phyloP scores from a whole-genome alignment of 441 rosid species.

The Corymbia citriodora region DNA sequence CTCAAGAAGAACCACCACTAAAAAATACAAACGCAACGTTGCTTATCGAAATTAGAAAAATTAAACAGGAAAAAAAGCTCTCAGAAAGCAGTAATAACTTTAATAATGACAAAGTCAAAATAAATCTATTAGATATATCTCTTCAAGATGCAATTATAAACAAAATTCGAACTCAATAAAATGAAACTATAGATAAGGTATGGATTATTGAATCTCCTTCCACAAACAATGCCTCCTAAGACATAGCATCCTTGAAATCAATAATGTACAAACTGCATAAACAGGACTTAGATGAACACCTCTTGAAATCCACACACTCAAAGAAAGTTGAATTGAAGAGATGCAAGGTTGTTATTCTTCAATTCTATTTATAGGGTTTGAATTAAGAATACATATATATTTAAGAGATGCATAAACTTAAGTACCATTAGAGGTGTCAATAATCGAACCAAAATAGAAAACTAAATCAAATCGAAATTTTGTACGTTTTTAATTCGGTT shows the following conservation, averaged over 20 bases:
- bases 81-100: not conserved
- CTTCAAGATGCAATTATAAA: no score
- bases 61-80: not conserved
- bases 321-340: not conserved
- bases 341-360: no score
- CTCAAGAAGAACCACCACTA: not conserved
- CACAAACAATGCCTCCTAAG: fast-evolving
- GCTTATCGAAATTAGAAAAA: no score
- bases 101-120: not conserved
- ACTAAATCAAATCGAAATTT: no score
- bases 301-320: fast-evolving
- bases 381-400: no score
- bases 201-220: fast-evolving
- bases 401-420: fast-evolving
- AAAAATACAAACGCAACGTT: not conserved
- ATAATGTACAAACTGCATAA: no score
- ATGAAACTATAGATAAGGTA: not conserved
- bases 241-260: fast-evolving
- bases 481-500: no score
- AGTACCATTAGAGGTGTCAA: no score
- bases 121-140: no score
- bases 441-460: no score
- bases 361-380: no score
- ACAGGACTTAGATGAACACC: fast-evolving
- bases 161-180: not conserved